A percentile compares a stretch with the other conserved stretches of the same genome.
Conservation (phyloP, 140 eudicot species). For the Anethum foeniculum region DNA sequence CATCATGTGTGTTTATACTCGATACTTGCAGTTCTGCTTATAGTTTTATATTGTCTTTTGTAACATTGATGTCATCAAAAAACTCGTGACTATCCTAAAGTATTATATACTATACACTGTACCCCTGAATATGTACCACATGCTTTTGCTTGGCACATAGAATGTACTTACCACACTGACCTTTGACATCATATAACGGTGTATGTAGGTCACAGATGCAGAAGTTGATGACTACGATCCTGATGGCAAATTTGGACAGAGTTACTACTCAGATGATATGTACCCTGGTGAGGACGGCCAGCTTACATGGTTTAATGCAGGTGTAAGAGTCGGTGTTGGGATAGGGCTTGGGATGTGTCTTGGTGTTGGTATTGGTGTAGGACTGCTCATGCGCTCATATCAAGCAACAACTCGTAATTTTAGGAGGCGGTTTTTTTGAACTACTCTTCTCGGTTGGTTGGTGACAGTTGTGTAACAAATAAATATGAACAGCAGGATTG, state of each 20-base stretch:
- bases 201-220: slow-evolving; percentile 34
- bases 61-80: not conserved
- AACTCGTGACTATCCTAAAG: not conserved
- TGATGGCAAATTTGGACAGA: slow-evolving; percentile 39
- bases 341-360: slow-evolving; percentile 91
- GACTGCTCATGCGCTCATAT: slow-evolving; percentile 83
- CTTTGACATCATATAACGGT: not conserved
- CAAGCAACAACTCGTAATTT: slow-evolving; percentile 75
- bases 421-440: slow-evolving; percentile 65
- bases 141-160: not conserved
- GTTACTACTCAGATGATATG: slow-evolving; percentile 58
- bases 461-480: not conserved
- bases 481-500: not conserved
- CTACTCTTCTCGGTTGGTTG: not conserved
- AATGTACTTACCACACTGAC: not conserved
- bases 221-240: slow-evolving; percentile 51
- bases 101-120: not conserved
- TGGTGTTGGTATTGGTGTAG: slow-evolving; percentile 85
- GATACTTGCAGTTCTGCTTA: not conserved
- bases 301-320: slow-evolving; percentile 89
- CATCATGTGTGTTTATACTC: not conserved
- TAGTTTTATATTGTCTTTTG: not conserved
- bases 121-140: not conserved
- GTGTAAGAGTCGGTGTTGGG: slow-evolving; percentile 85
- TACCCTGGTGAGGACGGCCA: slow-evolving; percentile 77